Base-by-base conservation (phyloP, 2,329 filamentous ascomycete species). In the Pseudogymnoascus sp. region DNA sequence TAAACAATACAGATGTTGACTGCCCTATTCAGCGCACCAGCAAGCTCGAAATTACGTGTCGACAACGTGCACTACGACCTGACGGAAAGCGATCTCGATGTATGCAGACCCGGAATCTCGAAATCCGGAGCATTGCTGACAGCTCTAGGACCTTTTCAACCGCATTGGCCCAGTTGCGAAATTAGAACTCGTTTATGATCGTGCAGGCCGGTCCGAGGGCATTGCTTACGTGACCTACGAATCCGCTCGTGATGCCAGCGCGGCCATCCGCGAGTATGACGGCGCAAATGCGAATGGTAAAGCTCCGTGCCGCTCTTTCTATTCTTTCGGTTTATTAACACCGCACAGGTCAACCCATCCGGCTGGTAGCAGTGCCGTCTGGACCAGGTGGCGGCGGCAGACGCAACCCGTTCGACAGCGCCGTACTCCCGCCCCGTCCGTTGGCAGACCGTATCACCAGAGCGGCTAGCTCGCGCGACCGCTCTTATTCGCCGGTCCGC, bases 41-140 rank as follows among this genome's bases (percentile, higher is more conserved):
- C 78, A 63, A 86, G 87, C 69, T 81, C 87, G 53, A 93, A 91
- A 76, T 76, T 97, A 68, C 88, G 88, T 68, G 88, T 96, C 65
- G 91, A 96, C 66, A 96, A 96, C 73, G 79, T 97, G 64, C 93
- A 97, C 75, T 97, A 96, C 75, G 93, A 97, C 65, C 82, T 97
- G 66, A 93, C 89, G 11, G 86, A 93, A 75, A 87, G 88, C 38
- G 93, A 96, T 72, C 82, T 96, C 62, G 84, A 89, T 71, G 91
- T 96, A 79, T 62, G 77, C 23, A 31, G 49, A 34, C n/a, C 12
- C 36, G 28, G 40, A 60, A 18, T n/a, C 40, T 34, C 1, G 18
- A 36, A n/a, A 28, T 14, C 21, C 16, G 11, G 25, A 43, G 61
- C 7, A 43, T 66, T 72, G 28, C 69, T 59, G n/a, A 60, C 60